Conservation (phyloP, 108 stramenopile species). For the Pseudonitzschia delicatissima region DNA sequence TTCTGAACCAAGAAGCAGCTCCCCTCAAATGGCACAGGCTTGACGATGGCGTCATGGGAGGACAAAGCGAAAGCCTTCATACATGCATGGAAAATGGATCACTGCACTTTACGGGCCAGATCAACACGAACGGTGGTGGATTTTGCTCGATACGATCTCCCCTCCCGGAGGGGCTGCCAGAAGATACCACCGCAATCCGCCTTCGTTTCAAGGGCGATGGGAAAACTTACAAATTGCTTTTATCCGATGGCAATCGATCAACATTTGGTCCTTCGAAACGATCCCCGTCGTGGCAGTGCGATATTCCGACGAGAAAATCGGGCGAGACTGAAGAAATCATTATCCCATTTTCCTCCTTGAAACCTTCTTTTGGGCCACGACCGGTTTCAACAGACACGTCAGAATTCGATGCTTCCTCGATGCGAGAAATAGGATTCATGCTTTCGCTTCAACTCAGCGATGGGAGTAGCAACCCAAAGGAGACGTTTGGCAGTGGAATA, state of each 20-base stretch:
- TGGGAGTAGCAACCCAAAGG: constrained; percentile 59
- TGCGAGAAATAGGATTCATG: constrained; percentile 70
- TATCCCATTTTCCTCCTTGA: constrained; percentile 40
- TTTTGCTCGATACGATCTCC: constrained; percentile 63
- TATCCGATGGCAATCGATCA: constrained; percentile 59
- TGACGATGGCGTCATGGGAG: constrained; percentile 84
- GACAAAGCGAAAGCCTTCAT: constrained; percentile 48
- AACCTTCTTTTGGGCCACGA: constrained; percentile 36
- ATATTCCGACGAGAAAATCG: constrained; percentile 44
- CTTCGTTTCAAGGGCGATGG: constrained; percentile 58
- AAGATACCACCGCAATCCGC: constrained; percentile 28
- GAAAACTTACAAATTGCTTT: constrained; percentile 67
- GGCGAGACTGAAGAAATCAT: constrained; percentile 37
- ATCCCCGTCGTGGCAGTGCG: constrained; percentile 61
- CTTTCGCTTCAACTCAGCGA: constrained; percentile 64
- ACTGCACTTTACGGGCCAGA: constrained; percentile 62
- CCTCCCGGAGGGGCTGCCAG: constrained; percentile 17
- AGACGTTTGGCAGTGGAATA: constrained; percentile 66
- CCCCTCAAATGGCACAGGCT: constrained; percentile 59
- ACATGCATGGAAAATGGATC: constrained; percentile 12
- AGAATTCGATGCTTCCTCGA: constrained; percentile 43
- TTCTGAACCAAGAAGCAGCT: no score
- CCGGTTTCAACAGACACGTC: background rate
- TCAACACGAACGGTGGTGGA: constrained; percentile 72
- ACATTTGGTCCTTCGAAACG: constrained; percentile 40